These are phyloP conservation scores for Cladobotryum mycophilum DNA, from an alignment of 2,329 filamentous ascomycete species.

Conservation along the genomic window DNA sequence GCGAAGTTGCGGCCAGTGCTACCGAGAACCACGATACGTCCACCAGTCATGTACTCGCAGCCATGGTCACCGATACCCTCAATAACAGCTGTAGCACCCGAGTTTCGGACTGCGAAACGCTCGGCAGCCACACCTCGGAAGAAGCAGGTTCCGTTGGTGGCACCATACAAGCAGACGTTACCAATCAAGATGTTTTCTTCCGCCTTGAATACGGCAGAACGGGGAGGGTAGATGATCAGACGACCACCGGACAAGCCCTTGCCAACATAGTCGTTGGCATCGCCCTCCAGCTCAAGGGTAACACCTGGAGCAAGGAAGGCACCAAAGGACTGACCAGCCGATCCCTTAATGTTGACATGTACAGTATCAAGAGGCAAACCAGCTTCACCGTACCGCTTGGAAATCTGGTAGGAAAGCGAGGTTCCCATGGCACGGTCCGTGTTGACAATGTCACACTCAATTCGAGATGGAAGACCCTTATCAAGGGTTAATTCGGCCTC, in stretches of 20 bases:
- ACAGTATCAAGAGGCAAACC: constrained; percentile 89
- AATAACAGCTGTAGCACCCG: constrained; percentile 89
- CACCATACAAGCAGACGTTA: constrained; percentile 92
- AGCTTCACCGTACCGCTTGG: constrained; percentile 81
- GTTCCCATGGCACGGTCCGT: constrained; percentile 92
- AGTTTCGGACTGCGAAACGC: constrained; percentile 94
- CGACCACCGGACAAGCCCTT: constrained; percentile 93
- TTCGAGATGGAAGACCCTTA: constrained; percentile 85
- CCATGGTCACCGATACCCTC: constrained; percentile 95
- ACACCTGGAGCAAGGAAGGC: constrained; percentile 90
- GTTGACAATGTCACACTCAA: constrained; percentile 95
- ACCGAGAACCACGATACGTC: constrained; percentile 80
- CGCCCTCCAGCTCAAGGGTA: constrained; percentile 90
- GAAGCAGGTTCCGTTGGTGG: constrained; percentile 84
- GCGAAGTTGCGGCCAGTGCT: constrained; percentile 94
- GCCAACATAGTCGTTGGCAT: constrained; percentile 93
- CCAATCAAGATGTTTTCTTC: constrained; percentile 93
- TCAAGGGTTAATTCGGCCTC: constrained; percentile 92
- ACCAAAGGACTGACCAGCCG: constrained; percentile 93
- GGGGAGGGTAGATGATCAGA: constrained; percentile 87
- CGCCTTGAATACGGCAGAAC: constrained; percentile 85
- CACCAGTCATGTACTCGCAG: constrained; percentile 98
- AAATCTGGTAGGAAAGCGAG: constrained; percentile 92
- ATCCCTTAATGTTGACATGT: constrained; percentile 93
- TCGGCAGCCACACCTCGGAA: constrained; percentile 96